phyloP scores from a whole-genome alignment of 2,329 filamentous ascomycete species.

The Aureobasidium sp. region DNA sequence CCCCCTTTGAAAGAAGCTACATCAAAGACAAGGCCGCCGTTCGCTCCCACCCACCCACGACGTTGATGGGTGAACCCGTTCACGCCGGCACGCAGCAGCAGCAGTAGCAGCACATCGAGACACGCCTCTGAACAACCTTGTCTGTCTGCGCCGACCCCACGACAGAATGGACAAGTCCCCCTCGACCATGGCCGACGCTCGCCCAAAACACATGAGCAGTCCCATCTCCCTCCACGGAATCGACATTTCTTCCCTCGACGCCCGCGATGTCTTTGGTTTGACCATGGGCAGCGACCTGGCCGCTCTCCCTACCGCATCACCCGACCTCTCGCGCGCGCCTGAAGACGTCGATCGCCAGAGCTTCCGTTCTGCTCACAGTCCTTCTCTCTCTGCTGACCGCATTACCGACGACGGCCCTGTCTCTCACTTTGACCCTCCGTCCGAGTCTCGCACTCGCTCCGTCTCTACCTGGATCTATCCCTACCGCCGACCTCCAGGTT shows the following conservation, averaged over 20 bases:
- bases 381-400: conserved; percentile 18
- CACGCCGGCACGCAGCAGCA: background rate
- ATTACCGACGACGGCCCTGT: conserved; percentile 14
- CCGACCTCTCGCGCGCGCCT: conserved; percentile 18
- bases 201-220: conserved; percentile 22
- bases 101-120: background rate
- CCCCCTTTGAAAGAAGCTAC: conserved; percentile 6
- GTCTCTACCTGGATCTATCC: conserved; percentile 12
- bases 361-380: conserved; percentile 17
- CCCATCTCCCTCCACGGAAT: conserved; percentile 30
- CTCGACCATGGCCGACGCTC: background rate
- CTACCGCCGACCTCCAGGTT: conserved; percentile 34
- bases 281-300: conserved; percentile 22
- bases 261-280: conserved; percentile 18
- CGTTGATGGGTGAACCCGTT: conserved; percentile 6
- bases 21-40: background rate
- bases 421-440: conserved; percentile 11
- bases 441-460: conserved; percentile 6
- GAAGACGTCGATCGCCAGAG: conserved; percentile 14
- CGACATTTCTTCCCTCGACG: conserved; percentile 32
- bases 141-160: background rate
- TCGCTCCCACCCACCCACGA: background rate
- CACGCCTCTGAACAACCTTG: background rate
- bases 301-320: conserved; percentile 26
- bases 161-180: conserved; percentile 9